These are phyloP conservation scores for Pulveroboletus ravenelii DNA, from an alignment of 768 basidiomycete genomes.

Conservation along the genomic window DNA sequence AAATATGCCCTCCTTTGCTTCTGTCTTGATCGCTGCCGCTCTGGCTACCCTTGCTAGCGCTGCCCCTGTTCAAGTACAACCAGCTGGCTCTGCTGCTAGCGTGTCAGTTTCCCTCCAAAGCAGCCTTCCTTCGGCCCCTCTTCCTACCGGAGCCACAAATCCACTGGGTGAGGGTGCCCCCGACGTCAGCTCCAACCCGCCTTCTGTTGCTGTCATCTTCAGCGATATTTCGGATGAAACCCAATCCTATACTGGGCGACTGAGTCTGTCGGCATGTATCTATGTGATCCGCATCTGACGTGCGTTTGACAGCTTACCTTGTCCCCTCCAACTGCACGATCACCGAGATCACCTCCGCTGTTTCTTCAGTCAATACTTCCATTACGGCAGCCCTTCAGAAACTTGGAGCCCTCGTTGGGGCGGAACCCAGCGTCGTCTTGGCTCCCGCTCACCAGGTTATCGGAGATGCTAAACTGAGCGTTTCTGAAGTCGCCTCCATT, in stretches of 20 bases:
- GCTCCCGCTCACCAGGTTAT: constrained; percentile 7
- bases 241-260: constrained; percentile 9
- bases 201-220: constrained; percentile 28
- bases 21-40: constrained; percentile 24
- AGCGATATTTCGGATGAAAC: constrained; percentile 12
- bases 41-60: constrained; percentile 28
- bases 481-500: constrained; percentile 22
- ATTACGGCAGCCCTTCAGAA: constrained; percentile 19
- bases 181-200: background rate
- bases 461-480: constrained; percentile 22
- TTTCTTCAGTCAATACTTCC: constrained; percentile 21
- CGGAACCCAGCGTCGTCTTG: constrained; percentile 22
- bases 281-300: background rate
- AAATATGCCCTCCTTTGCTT: constrained; percentile 35
- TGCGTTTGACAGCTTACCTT: constrained; percentile 18
- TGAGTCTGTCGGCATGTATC: constrained; percentile 25
- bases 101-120: no score
- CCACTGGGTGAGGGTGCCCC: background rate
- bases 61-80: constrained; percentile 12
- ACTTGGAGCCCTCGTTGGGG: constrained; percentile 26
- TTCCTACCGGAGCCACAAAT: no score
- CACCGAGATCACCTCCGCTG: constrained; percentile 15
- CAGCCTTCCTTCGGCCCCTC: no score
- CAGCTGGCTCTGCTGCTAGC: no score
- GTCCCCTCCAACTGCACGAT: constrained; percentile 22